Evolutionary conservation across 2,329 filamentous ascomycete genomes (phyloP).

Genomic region (Orbilia oligospora): DNA sequence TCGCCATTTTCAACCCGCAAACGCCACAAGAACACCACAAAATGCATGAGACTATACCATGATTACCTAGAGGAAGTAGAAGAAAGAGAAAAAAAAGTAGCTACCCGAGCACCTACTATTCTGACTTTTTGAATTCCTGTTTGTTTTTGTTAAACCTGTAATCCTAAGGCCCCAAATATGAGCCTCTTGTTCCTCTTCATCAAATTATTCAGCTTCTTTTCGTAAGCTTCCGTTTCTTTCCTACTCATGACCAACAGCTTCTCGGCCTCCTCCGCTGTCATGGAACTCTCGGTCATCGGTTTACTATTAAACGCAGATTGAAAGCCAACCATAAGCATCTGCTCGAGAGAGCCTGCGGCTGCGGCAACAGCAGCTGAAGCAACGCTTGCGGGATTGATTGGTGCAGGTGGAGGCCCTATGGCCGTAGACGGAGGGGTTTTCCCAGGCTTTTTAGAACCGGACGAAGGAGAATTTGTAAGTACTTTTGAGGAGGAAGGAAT

Average conservation of each 20-base stretch:
- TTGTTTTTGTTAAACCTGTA: slow-evolving; percentile 19
- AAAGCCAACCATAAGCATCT: slow-evolving; percentile 58
- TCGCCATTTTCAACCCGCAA: background rate
- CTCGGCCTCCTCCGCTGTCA: slow-evolving; percentile 77
- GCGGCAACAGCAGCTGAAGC: slow-evolving; percentile 59
- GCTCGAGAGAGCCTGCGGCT: slow-evolving; percentile 52
- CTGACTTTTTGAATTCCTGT: background rate
- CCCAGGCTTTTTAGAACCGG: slow-evolving; percentile 13
- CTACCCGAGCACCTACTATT: background rate
- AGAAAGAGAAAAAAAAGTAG: background rate
- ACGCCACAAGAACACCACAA: slow-evolving; percentile 6
- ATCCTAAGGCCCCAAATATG: slow-evolving; percentile 56
- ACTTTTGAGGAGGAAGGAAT: slow-evolving; percentile 28
- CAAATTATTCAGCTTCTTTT: slow-evolving; percentile 74
- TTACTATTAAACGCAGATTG: slow-evolving; percentile 44
- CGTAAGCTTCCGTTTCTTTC: slow-evolving; percentile 75
- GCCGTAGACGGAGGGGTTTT: slow-evolving; percentile 40
- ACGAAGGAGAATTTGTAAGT: background rate
- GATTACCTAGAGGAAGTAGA: too few species aligned
- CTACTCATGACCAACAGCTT: slow-evolving; percentile 70
- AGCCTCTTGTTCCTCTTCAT: slow-evolving; percentile 72
- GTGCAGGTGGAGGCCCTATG: slow-evolving; percentile 40
- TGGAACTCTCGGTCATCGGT: slow-evolving; percentile 62
- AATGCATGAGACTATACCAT: background rate
- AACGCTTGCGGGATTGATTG: slow-evolving; percentile 52